Percentiles rank a stretch among this genome's conserved stretches.
Conservation (phyloP, 148 eudicot genomes). For the Fagopyrum tataricum region DNA sequence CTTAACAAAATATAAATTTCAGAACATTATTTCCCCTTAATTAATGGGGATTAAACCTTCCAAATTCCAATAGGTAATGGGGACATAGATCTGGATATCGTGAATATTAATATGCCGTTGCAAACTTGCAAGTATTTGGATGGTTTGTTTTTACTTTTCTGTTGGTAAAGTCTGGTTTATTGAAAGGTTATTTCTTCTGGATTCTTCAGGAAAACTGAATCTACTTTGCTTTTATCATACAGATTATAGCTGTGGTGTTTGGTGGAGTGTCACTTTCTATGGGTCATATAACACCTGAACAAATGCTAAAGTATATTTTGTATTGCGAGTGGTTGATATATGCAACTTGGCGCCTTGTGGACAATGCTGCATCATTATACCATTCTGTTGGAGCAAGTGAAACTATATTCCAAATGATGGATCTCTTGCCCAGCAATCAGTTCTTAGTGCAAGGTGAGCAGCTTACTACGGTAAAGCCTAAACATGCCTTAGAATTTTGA, state of each 20-base stretch:
- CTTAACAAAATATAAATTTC: no score
- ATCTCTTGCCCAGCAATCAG: conserved; percentile 38
- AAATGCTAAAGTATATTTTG: conserved; percentile 44
- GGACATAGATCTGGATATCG: not conserved
- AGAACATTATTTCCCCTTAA: no score
- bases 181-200: not conserved
- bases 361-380: conserved; percentile 33
- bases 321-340: conserved; percentile 59
- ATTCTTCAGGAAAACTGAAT: not conserved
- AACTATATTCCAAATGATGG: conserved; percentile 38
- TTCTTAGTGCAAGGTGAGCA: conserved; percentile 35
- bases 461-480: not conserved
- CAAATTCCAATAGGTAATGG: not conserved
- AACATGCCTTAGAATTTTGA: not conserved
- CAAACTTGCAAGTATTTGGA: not conserved
- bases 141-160: not conserved
- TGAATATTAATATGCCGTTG: not conserved
- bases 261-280: conserved; percentile 41
- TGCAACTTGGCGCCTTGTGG: conserved; percentile 49
- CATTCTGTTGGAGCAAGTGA: conserved; percentile 52
- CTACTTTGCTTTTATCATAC: not conserved
- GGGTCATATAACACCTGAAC: conserved; percentile 46
- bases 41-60: not conserved
- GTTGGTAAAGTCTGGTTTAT: conserved; percentile 1
- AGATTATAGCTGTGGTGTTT: conserved; percentile 40